Evolutionary conservation across 495 filamentous ascomycete species (phyloP), one percentile per base, ranked within the genome.

Genomic region (Aspergillus taichungensis): DNA sequence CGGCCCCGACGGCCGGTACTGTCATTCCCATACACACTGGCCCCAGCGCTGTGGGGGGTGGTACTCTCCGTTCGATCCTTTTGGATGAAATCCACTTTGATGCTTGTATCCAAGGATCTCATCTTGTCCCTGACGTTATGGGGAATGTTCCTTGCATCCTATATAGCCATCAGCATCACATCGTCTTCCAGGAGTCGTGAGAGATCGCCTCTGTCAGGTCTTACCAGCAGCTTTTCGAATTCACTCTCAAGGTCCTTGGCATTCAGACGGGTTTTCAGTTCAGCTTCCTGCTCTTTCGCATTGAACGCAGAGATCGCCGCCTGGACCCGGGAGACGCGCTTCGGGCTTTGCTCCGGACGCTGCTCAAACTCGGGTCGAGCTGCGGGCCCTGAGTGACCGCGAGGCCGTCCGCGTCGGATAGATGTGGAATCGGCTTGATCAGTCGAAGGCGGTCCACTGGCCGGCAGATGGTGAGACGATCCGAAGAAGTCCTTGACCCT

Each of bases 61-160:
- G 41, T 54, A 38, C 68, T 82, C 51, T 85, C 83, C 0, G 80
- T 78, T 65, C 81, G 84, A 56, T 95, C 85, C 56, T 95, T 88
- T 48, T 83, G 78, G 54, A 97, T 87, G 51, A 98, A 95, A 49
- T 98, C 89, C 50, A 84, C 84, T 66, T 98, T 98, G 64, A 98
- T 88, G 27, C 84, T 85, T 44, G 83, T 78, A 43, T 87, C 87
- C 40, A 98, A 69, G 29, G 79, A 87, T 28, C 92, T 79, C 88
- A 98, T 95, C 64, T 89, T 89, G 57, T 91, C 84, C 42, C 88
- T 76, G 73, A 94, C 89, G 47, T 94, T 85, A 51, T 92, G 84
- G 13, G 92, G 90, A 42, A 98, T 89, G 57, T 96, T 94, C 45
- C 88, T 76, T 28, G 87, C 78, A 64, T 94, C 86, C 75, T 87